Conservation (phyloP, 106 monocot genomes). For the Amphibolis antarctica region DNA sequence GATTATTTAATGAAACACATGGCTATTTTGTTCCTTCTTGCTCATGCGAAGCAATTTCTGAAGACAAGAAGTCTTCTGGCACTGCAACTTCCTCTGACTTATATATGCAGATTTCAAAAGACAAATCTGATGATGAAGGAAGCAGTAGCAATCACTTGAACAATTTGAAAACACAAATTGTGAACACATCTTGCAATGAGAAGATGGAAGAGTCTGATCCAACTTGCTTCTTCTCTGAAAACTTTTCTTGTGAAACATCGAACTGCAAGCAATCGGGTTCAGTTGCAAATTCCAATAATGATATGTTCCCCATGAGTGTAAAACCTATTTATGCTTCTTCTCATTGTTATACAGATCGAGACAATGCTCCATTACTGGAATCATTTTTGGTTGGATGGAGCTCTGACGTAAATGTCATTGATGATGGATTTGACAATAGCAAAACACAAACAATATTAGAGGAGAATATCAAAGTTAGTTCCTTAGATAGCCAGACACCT, state of each 20-base stretch:
- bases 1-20: slow-evolving; percentile 2
- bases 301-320: slow-evolving; percentile 4
- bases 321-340: slow-evolving; percentile 4
- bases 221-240: slow-evolving; percentile 9
- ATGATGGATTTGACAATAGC: slow-evolving; percentile 6
- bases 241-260: slow-evolving; percentile 5
- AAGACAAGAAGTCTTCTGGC: slow-evolving; percentile 11
- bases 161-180: slow-evolving; percentile 5
- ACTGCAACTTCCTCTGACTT: slow-evolving; percentile 11
- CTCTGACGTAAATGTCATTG: slow-evolving; percentile 20
- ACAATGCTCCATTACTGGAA: slow-evolving; percentile 2
- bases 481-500: slow-evolving; percentile 6
- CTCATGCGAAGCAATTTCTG: slow-evolving; percentile 8
- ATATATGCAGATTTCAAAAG: slow-evolving; percentile 1
- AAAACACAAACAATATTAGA: slow-evolving; percentile 9
- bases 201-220: slow-evolving; percentile 21
- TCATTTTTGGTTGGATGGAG: slow-evolving; percentile 13
- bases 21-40: slow-evolving; percentile 7
- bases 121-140: slow-evolving; percentile 15
- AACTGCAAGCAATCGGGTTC: neutral
- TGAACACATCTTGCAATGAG: slow-evolving; percentile 25
- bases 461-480: slow-evolving; percentile 10
- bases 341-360: neutral
- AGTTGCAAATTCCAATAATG: neutral
- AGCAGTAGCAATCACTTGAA: slow-evolving; percentile 6